Conservation (phyloP, 2,329 filamentous ascomycete species). For the Nemania sp. region DNA sequence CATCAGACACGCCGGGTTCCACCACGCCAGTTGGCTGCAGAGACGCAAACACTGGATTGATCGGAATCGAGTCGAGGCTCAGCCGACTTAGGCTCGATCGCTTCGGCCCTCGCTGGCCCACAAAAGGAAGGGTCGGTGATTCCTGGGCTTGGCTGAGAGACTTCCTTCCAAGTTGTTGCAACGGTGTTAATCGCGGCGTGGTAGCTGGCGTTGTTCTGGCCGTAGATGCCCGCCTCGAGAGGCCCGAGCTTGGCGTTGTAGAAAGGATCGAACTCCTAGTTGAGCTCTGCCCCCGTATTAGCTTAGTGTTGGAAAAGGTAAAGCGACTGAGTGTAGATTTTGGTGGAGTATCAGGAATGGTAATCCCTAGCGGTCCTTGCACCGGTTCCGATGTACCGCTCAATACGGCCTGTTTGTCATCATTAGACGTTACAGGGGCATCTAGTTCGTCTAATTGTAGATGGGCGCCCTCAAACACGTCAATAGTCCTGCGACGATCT, state of each 20-base stretch:
- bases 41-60: conserved; percentile 59
- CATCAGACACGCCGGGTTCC: conserved; percentile 57
- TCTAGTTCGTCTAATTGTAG: conserved; percentile 28
- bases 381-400: not conserved
- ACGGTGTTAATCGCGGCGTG: conserved; percentile 50
- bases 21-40: conserved; percentile 57
- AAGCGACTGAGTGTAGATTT: conserved; percentile 42
- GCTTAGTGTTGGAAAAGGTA: conserved; percentile 25
- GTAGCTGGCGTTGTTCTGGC: conserved; percentile 48
- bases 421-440: conserved; percentile 26
- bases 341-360: conserved; percentile 34
- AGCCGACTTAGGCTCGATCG: conserved; percentile 31
- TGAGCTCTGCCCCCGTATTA: conserved; percentile 24
- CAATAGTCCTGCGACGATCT: conserved; percentile 44
- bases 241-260: conserved; percentile 44
- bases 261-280: conserved; percentile 31
- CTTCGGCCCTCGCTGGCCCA: conserved; percentile 28
- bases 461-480: conserved; percentile 51
- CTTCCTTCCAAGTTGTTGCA: conserved; percentile 56
- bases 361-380: not conserved
- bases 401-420: conserved; percentile 22
- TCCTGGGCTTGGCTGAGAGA: conserved; percentile 45
- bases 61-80: conserved; percentile 44
- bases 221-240: conserved; percentile 47
- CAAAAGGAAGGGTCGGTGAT: conserved; percentile 33